These are phyloP conservation scores for Colletotrichum plurivorum DNA, from an alignment of 2,329 filamentous ascomycete species.

Conservation along the genomic window DNA sequence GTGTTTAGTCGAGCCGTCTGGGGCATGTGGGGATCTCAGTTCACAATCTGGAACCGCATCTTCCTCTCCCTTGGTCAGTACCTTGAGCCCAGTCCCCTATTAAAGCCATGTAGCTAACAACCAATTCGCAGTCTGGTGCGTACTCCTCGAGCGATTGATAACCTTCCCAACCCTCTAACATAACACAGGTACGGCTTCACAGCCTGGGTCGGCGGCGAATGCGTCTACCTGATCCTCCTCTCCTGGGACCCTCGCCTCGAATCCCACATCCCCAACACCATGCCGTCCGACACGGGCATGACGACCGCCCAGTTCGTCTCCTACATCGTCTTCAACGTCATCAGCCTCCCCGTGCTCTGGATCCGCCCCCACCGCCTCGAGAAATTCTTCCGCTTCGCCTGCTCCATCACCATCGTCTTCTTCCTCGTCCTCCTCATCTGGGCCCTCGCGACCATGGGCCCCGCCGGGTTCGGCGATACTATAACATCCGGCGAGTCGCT, in stretches of 20 bases:
- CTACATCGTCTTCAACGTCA: constrained; percentile 60
- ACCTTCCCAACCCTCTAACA: neutral
- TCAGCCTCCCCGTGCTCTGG: constrained; percentile 60
- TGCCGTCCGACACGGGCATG: constrained; percentile 57
- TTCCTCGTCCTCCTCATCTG: constrained; percentile 59
- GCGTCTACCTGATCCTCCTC: constrained; percentile 60
- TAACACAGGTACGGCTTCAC: constrained; percentile 57
- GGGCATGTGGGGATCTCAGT: constrained; percentile 47
- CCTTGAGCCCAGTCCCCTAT: too few relatives aligned
- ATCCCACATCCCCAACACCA: constrained; percentile 56
- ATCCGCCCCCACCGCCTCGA: constrained; percentile 60
- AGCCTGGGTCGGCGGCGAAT: constrained; percentile 62
- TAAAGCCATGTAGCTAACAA: too few relatives aligned
- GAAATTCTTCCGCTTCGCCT: constrained; percentile 57
- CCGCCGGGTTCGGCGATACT: constrained; percentile 54
- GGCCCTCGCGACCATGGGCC: constrained; percentile 59
- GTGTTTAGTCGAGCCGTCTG: constrained; percentile 50
- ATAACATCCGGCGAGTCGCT: constrained; percentile 42
- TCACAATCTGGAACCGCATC: constrained; percentile 55
- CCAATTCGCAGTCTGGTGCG: constrained; percentile 45
- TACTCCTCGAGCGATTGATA: neutral
- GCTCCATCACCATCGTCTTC: constrained; percentile 56
- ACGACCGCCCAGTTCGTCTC: constrained; percentile 59
- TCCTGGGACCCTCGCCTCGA: constrained; percentile 61
- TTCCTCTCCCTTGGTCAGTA: constrained; percentile 56